phyloP scores from a whole-genome alignment of 768 basidiomycete genomes.

The Rhodotorula toruloides region DNA sequence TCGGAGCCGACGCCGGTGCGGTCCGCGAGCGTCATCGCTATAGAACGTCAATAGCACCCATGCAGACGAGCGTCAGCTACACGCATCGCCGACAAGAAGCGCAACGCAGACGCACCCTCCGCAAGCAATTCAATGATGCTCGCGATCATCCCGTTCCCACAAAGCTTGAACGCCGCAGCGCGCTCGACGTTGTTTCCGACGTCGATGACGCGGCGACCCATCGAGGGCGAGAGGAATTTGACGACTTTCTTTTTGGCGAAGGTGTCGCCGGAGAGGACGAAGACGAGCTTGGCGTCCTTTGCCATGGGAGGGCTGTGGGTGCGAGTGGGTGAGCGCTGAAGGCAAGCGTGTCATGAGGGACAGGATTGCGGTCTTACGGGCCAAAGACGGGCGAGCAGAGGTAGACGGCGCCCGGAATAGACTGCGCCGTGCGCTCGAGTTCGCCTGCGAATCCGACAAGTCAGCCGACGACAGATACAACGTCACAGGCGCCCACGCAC shows the following conservation, averaged over 20 bases:
- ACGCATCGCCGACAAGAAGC: too few relatives aligned
- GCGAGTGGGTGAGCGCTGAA: background rate
- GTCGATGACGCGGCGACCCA: conserved; percentile 66
- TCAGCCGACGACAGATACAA: background rate
- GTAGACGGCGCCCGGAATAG: conserved; percentile 58
- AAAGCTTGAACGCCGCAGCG: conserved; percentile 70
- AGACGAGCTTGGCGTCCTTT: conserved; percentile 56
- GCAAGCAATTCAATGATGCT: conserved; percentile 64
- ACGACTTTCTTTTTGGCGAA: conserved; percentile 75
- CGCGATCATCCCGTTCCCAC: conserved; percentile 43
- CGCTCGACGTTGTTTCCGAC: conserved; percentile 81
- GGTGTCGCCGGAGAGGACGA: conserved; percentile 74
- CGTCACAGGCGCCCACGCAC: background rate
- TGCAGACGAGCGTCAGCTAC: too few relatives aligned
- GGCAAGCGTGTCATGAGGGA: conserved; percentile 27
- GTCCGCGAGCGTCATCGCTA: conserved; percentile 77
- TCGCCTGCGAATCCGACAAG: conserved; percentile 50
- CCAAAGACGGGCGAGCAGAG: conserved; percentile 72
- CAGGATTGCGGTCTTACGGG: conserved; percentile 37
- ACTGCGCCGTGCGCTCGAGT: conserved; percentile 61
- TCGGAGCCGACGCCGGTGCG: conserved; percentile 71
- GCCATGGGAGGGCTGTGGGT: background rate
- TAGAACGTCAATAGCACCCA: too few relatives aligned
- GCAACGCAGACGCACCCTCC: too few relatives aligned
- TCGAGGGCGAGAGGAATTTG: conserved; percentile 69